Percentiles rank a stretch among this genome's conserved stretches.
Conservation (phyloP, 2,329 filamentous ascomycete genomes). For the Raffaelea albimanens region DNA sequence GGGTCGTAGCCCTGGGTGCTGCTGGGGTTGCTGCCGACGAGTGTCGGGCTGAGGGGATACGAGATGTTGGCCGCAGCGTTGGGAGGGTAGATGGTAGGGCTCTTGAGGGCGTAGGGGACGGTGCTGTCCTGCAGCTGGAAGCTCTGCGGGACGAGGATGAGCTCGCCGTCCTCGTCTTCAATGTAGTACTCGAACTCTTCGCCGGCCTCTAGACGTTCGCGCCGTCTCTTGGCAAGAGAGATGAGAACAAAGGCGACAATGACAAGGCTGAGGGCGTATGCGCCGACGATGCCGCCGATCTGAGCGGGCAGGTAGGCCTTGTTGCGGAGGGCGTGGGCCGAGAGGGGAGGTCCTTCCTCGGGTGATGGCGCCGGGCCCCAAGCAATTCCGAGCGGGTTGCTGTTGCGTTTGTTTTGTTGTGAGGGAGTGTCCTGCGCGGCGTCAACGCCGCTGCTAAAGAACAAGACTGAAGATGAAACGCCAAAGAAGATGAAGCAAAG, state of each 20-base stretch:
- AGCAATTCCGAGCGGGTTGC: slow-evolving; percentile 30
- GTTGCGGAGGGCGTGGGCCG: slow-evolving; percentile 50
- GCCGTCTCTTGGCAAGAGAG: slow-evolving; percentile 46
- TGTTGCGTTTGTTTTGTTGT: slow-evolving; percentile 17
- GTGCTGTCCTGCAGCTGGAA: slow-evolving; percentile 16
- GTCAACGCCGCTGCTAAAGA: slow-evolving; percentile 20
- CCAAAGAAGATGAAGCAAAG: slow-evolving; percentile 15
- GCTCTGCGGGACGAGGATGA: slow-evolving; percentile 12
- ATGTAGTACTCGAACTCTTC: slow-evolving; percentile 35
- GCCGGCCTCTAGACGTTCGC: slow-evolving; percentile 40
- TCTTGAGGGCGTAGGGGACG: slow-evolving; percentile 19
- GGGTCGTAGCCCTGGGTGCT: background rate
- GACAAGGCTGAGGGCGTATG: slow-evolving; percentile 70
- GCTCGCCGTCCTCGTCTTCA: slow-evolving; percentile 2
- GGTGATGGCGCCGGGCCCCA: slow-evolving; percentile 35
- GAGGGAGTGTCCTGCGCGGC: slow-evolving; percentile 7
- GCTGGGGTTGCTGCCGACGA: too few species aligned
- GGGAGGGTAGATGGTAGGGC: slow-evolving; percentile 17
- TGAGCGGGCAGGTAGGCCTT: slow-evolving; percentile 64
- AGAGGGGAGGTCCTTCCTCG: slow-evolving; percentile 50
- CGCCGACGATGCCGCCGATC: slow-evolving; percentile 73
- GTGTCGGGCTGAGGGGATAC: slow-evolving; percentile 28
- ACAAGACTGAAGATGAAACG: slow-evolving; percentile 15
- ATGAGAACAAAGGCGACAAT: slow-evolving; percentile 61
- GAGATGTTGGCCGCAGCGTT: slow-evolving; percentile 36